phyloP scores from a whole-genome alignment of 257 asterid species.

The Solanum rostratum region DNA sequence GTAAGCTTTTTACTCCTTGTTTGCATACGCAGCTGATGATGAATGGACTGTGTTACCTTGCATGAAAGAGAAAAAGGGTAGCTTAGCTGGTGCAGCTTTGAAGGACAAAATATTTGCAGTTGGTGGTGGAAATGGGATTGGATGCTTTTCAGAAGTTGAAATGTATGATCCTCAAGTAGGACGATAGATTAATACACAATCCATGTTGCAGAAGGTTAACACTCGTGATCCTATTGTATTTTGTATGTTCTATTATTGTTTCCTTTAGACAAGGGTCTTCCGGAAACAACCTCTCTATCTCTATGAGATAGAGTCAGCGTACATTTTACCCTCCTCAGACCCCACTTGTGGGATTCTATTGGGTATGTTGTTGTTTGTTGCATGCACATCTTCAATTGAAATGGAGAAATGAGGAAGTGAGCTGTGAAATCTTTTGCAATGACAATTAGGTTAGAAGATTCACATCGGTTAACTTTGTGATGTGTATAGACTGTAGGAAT shows the following conservation, averaged over 20 bases:
- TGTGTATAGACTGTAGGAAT: neutral
- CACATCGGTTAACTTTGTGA: neutral
- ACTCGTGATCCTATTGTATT: neutral
- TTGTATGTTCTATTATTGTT: neutral
- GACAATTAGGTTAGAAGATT: neutral
- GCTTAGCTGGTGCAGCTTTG: constrained; percentile 67
- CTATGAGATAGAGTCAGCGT: no score
- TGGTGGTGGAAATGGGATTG: constrained; percentile 73
- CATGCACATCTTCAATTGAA: neutral
- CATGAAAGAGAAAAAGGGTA: constrained; percentile 50
- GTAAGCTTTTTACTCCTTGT: constrained; percentile 16
- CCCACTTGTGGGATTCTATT: no score
- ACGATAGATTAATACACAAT: constrained; percentile 63
- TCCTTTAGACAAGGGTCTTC: neutral
- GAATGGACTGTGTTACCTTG: constrained; percentile 55
- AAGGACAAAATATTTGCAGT: constrained; percentile 1
- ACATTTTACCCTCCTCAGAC: no score
- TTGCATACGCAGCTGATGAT: constrained; percentile 1
- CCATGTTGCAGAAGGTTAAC: constrained; percentile 67
- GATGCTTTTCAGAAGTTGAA: constrained; percentile 54
- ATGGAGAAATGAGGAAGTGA: no score
- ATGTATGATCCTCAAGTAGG: constrained; percentile 67
- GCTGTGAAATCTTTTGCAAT: neutral
- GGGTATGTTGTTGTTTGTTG: neutral
- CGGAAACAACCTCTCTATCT: no score